Conservation (phyloP, 768 basidiomycete genomes). For the Lactarius hengduanensis region DNA sequence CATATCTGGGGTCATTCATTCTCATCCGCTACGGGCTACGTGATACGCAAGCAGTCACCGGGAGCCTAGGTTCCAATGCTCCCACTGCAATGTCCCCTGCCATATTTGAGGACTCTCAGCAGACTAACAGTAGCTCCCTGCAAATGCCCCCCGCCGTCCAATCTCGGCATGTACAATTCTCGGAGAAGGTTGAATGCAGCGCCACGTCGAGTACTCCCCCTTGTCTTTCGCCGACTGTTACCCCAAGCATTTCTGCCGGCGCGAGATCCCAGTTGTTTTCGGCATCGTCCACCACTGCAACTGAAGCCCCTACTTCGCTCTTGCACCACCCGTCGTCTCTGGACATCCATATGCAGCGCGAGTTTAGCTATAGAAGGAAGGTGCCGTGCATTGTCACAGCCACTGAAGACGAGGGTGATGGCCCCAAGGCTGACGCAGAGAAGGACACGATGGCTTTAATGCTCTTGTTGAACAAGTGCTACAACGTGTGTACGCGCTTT, state of each 20-base stretch:
- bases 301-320: background rate
- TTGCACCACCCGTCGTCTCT: constrained; percentile 5
- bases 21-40: constrained; percentile 24
- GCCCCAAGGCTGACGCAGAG: background rate
- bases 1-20: constrained; percentile 22
- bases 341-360: constrained; percentile 13
- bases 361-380: background rate
- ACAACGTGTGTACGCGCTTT: constrained; percentile 16
- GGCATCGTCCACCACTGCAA: constrained; percentile 1
- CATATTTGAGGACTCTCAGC: background rate
- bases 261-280: constrained; percentile 5
- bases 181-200: background rate
- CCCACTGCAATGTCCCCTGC: background rate
- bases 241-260: constrained; percentile 1
- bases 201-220: background rate
- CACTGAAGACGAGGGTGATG: background rate
- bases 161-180: constrained; percentile 9
- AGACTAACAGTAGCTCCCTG: background rate
- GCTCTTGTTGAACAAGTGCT: constrained; percentile 12
- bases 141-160: constrained; percentile 13
- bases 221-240: background rate
- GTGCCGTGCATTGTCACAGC: constrained; percentile 1
- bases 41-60: background rate
- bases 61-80: constrained; percentile 8
- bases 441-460: constrained; percentile 1